These are phyloP conservation scores for Magnusiomyces ingens DNA, from an alignment of 1,139 yeast species.

Conservation along the genomic window DNA sequence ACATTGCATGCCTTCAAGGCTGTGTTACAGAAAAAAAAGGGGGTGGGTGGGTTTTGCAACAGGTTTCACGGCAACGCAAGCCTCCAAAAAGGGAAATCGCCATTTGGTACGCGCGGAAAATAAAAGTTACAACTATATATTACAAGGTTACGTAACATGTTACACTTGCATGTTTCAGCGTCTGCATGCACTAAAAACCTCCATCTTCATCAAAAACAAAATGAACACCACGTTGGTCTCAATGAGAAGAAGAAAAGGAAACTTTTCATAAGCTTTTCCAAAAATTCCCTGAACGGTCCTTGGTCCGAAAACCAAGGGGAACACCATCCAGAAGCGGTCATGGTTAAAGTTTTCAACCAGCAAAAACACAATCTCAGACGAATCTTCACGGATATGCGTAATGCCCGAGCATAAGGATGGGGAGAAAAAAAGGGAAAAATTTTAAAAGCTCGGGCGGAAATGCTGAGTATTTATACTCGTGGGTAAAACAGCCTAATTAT, in stretches of 20 bases:
- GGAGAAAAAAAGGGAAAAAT: constrained; percentile 36
- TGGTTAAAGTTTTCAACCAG: constrained; percentile 99
- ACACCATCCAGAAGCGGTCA: constrained; percentile 82
- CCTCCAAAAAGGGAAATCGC: neutral
- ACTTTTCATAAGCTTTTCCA: constrained; percentile 51
- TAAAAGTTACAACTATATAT: neutral
- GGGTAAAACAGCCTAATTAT: neutral
- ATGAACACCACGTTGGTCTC: no score
- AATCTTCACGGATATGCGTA: constrained; percentile 99
- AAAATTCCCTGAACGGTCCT: constrained; percentile 59
- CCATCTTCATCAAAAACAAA: no score
- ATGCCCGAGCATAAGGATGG: constrained; percentile 99
- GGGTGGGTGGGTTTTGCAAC: neutral
- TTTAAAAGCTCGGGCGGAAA: constrained; percentile 8
- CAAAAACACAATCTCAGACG: constrained; percentile 99
- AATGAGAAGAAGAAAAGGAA: neutral
- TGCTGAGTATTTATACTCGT: constrained; percentile 4
- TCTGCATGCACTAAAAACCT: no score
- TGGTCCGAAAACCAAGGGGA: constrained; percentile 39
- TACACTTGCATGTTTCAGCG: no score
- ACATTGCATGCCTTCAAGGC: no score
- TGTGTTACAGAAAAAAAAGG: neutral
- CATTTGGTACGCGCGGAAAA: neutral
- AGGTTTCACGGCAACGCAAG: neutral
- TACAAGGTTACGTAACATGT: neutral